Conservation (phyloP, 2,329 filamentous ascomycete species). For the Apiospora kogelbergensis region DNA sequence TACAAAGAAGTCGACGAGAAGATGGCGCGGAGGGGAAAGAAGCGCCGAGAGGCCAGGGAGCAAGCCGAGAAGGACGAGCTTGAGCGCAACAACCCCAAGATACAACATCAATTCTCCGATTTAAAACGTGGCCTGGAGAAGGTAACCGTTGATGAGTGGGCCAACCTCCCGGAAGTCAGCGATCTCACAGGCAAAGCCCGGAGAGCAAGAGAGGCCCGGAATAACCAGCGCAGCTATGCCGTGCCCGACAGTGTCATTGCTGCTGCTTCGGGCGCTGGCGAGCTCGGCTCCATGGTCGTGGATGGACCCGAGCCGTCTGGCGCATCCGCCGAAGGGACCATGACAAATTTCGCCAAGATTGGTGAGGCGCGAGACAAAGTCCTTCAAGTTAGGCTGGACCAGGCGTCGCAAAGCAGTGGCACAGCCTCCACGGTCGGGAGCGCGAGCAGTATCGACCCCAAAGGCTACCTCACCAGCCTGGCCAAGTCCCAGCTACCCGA, state of each 20-base stretch:
- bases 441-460: conserved; percentile 88
- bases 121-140: conserved; percentile 86
- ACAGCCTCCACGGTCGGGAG: conserved; percentile 74
- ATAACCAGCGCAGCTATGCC: conserved; percentile 86
- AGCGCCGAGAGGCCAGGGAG: conserved; percentile 91
- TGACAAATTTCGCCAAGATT: conserved; percentile 98
- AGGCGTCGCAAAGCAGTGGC: conserved; percentile 67
- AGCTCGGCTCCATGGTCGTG: conserved; percentile 85
- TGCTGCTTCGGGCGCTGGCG: conserved; percentile 74
- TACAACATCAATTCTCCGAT: conserved; percentile 96
- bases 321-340: conserved; percentile 72
- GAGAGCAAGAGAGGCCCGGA: conserved; percentile 72
- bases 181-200: conserved; percentile 95
- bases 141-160: conserved; percentile 95
- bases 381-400: conserved; percentile 87
- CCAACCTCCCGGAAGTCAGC: conserved; percentile 89
- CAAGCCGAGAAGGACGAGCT: conserved; percentile 89
- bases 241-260: conserved; percentile 95
- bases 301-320: conserved; percentile 66
- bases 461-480: conserved; percentile 92
- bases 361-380: conserved; percentile 96
- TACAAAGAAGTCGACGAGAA: conserved; percentile 95
- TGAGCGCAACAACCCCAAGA: conserved; percentile 96
- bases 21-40: conserved; percentile 87
- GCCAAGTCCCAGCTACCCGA: conserved; percentile 79